These are phyloP conservation scores for Malus asiatica DNA, from an alignment of 306 rosid genomes.

Conservation along the genomic window DNA sequence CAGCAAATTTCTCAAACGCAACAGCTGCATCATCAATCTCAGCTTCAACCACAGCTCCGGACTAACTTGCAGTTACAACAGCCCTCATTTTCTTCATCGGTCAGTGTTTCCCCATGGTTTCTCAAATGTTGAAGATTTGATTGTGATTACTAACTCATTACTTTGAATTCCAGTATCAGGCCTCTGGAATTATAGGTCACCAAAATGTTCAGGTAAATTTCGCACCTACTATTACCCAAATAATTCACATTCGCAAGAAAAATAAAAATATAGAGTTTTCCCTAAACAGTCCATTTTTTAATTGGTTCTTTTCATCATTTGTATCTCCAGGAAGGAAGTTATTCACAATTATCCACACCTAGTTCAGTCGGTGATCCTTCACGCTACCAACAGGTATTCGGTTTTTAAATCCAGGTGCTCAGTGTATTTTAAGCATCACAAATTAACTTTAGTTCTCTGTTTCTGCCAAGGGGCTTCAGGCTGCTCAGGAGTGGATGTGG, in stretches of 20 bases:
- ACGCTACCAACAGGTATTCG: constrained; percentile 43
- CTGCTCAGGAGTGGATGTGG: constrained; percentile 78
- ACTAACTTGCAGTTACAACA: constrained; percentile 54
- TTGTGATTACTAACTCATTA: constrained; percentile 7
- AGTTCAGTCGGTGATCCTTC: constrained; percentile 43
- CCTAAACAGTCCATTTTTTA: neutral
- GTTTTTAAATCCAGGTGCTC: neutral
- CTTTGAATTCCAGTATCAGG: constrained; percentile 49
- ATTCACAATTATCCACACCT: constrained; percentile 34
- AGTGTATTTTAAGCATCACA: neutral
- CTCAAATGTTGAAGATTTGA: neutral
- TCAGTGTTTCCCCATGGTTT: constrained; percentile 17
- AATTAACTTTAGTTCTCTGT: constrained; percentile 14
- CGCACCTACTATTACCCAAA: neutral
- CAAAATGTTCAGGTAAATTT: constrained; percentile 59
- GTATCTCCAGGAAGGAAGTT: constrained; percentile 44
- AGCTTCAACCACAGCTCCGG: constrained; percentile 49
- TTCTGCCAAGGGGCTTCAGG: constrained; percentile 52
- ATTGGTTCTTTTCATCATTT: constrained; percentile 4
- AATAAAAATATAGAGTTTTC: neutral
- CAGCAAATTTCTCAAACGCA: constrained; percentile 54
- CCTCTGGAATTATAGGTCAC: constrained; percentile 47
- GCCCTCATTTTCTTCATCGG: constrained; percentile 46
- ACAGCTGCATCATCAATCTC: constrained; percentile 51
- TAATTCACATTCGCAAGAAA: neutral